Conservation (phyloP, 176 grass and related monocot species). For the Pontederia crassipes region DNA sequence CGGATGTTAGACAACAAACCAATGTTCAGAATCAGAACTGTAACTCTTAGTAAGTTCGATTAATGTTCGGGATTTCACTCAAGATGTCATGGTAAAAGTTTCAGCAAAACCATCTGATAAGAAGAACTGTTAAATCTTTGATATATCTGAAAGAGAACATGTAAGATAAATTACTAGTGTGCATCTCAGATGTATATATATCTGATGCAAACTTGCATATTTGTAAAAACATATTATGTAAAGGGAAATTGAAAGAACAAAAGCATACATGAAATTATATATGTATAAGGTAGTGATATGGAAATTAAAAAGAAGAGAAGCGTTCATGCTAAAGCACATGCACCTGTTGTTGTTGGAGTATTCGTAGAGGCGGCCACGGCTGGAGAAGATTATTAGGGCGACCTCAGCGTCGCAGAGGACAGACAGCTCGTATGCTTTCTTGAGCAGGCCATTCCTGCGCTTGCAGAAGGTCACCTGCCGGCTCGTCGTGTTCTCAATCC, state of each 20-base stretch:
- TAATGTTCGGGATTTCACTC: too few species aligned
- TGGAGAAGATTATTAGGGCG: slow-evolving; percentile 40
- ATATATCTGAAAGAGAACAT: too few species aligned
- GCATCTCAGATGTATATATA: neutral
- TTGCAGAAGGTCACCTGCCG: slow-evolving; percentile 54
- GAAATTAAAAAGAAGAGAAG: neutral
- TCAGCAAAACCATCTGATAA: neutral
- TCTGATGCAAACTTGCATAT: neutral
- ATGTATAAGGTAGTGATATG: neutral
- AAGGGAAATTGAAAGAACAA: too few species aligned
- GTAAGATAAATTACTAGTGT: slow-evolving; percentile 6
- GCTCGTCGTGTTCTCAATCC: slow-evolving; percentile 48
- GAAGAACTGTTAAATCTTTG: neutral
- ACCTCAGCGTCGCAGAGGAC: slow-evolving; percentile 45
- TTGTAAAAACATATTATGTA: neutral
- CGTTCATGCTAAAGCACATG: too few species aligned
- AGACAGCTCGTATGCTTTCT: slow-evolving; percentile 43
- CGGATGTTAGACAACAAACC: too few species aligned
- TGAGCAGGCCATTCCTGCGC: slow-evolving; percentile 40
- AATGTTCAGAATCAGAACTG: too few species aligned
- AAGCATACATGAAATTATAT: too few species aligned
- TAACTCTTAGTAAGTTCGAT: too few species aligned
- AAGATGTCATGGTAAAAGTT: too few species aligned
- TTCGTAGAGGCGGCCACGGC: slow-evolving; percentile 41
- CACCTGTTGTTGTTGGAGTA: slow-evolving; percentile 39